phyloP scores from a whole-genome alignment of 2,329 filamentous ascomycete species.

The Xylaria sp. region DNA sequence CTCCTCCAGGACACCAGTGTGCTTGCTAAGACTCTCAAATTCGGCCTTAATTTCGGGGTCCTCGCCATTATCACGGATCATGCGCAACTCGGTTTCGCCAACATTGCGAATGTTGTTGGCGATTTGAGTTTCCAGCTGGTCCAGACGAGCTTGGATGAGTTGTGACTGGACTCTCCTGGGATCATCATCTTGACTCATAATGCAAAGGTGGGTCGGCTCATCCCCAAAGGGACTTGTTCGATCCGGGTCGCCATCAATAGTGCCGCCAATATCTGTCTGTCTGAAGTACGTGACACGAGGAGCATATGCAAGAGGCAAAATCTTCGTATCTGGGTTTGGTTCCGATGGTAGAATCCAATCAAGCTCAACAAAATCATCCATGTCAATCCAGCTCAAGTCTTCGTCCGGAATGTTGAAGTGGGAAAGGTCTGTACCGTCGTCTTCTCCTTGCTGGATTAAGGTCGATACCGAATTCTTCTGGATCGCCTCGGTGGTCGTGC shows the following conservation, averaged over 20 bases:
- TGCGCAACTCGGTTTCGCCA: slow-evolving; percentile 74
- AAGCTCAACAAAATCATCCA: slow-evolving; percentile 98
- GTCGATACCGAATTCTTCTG: slow-evolving; percentile 59
- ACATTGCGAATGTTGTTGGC: slow-evolving; percentile 71
- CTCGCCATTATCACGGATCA: slow-evolving; percentile 53
- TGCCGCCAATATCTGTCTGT: slow-evolving; percentile 87
- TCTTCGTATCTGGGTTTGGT: slow-evolving; percentile 89
- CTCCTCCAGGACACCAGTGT: slow-evolving; percentile 58
- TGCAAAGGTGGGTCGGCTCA: slow-evolving; percentile 91
- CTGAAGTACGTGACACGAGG: slow-evolving; percentile 97
- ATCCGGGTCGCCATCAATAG: slow-evolving; percentile 77
- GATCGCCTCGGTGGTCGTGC: slow-evolving; percentile 76
- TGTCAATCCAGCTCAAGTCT: slow-evolving; percentile 96
- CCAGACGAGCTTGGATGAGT: slow-evolving; percentile 78
- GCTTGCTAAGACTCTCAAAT: slow-evolving; percentile 61
- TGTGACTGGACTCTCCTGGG: slow-evolving; percentile 86
- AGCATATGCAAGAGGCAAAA: slow-evolving; percentile 86
- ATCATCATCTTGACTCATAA: slow-evolving; percentile 90
- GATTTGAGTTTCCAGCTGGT: slow-evolving; percentile 78
- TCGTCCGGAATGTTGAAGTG: slow-evolving; percentile 95
- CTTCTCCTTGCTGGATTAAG: slow-evolving; percentile 56
- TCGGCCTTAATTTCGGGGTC: slow-evolving; percentile 58
- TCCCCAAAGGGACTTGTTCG: slow-evolving; percentile 88
- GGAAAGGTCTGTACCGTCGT: slow-evolving; percentile 71
- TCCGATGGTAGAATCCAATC: slow-evolving; percentile 95